Percentiles rank a stretch among this genome's conserved stretches.
Evolutionary conservation across 768 basidiomycete genomes (phyloP).

Genomic region (Phaffia australis): DNA sequence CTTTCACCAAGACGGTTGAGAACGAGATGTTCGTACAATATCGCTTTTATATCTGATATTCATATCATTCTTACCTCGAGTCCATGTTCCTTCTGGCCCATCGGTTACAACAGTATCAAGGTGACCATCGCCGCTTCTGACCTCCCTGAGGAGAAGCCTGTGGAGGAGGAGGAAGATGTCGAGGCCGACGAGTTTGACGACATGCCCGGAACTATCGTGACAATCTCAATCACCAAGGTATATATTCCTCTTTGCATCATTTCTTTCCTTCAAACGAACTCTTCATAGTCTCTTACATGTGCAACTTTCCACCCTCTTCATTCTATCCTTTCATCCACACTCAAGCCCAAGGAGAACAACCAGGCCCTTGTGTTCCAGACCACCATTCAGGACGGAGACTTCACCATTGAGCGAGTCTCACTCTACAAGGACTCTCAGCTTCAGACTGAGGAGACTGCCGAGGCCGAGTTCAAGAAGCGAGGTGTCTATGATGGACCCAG

Average conservation of each 20-base stretch:
- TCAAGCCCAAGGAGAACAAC: slow-evolving; percentile 41
- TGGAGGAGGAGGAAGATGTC: slow-evolving; percentile 28
- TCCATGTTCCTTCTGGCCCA: not conserved
- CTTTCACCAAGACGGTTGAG: slow-evolving; percentile 70
- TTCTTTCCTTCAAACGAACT: slow-evolving; percentile 61
- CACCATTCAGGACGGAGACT: slow-evolving; percentile 35
- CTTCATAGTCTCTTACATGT: slow-evolving; percentile 37
- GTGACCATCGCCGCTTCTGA: slow-evolving; percentile 89
- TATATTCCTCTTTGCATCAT: slow-evolving; percentile 35
- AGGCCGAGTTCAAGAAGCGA: slow-evolving; percentile 87
- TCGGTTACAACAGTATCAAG: slow-evolving; percentile 52
- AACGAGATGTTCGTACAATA: slow-evolving; percentile 62
- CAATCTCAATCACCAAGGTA: not conserved
- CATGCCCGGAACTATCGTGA: slow-evolving; percentile 27
- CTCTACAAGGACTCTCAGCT: slow-evolving; percentile 64
- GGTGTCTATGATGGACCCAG: slow-evolving; percentile 87
- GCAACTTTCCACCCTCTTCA: not conserved
- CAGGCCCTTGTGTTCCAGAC: slow-evolving; percentile 54
- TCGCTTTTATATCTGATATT: not conserved
- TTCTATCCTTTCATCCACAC: slow-evolving; percentile 5
- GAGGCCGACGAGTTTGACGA: slow-evolving; percentile 35
- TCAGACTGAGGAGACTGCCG: slow-evolving; percentile 66
- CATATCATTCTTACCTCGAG: not conserved
- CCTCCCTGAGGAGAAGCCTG: slow-evolving; percentile 43
- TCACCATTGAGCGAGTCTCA: slow-evolving; percentile 73